Percentiles rank a stretch among this genome's conserved stretches.
Conservation (phyloP, 805 yeast genomes). For the Cyberlindnera euphorbiiphila region DNA sequence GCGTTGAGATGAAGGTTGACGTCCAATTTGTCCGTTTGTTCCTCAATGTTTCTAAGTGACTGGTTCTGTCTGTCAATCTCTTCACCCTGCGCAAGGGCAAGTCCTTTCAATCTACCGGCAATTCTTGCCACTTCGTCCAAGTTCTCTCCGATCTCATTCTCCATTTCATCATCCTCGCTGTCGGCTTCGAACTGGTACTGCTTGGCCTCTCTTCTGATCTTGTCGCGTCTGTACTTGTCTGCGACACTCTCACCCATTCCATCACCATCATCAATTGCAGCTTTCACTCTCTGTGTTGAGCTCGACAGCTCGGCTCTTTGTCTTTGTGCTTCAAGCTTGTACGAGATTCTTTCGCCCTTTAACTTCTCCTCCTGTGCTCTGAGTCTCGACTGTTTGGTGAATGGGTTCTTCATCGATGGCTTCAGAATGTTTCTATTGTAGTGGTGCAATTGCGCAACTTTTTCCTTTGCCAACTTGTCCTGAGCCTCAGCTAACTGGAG, state of each 20-base stretch:
- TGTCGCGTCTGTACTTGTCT: conserved; percentile 35
- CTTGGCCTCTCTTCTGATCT: conserved; percentile 46
- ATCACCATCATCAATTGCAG: conserved; percentile 48
- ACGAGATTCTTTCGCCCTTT: conserved; percentile 56
- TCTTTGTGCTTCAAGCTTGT: conserved; percentile 57
- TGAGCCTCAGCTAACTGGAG: conserved; percentile 77
- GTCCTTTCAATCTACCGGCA: conserved; percentile 63
- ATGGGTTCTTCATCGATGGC: conserved; percentile 81
- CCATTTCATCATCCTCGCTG: conserved; percentile 90
- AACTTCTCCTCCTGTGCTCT: conserved; percentile 70
- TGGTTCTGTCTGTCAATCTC: conserved; percentile 79
- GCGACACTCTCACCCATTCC: conserved; percentile 30
- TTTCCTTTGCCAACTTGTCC: conserved; percentile 75
- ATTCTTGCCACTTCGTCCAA: conserved; percentile 71
- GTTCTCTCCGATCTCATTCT: conserved; percentile 79
- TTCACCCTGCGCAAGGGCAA: conserved; percentile 68
- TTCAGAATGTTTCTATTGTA: conserved; percentile 79
- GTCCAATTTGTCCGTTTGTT: conserved; percentile 80
- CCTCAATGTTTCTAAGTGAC: conserved; percentile 72
- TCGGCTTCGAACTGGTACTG: conserved; percentile 84
- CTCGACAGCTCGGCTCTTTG: conserved; percentile 55
- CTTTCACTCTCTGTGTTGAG: conserved; percentile 65
- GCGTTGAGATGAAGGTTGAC: conserved; percentile 78
- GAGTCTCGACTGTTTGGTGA: conserved; percentile 73
- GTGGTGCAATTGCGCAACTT: conserved; percentile 73